phyloP scores from a whole-genome alignment of 352 stramenopile species.

The Phytophthora hybrid region DNA sequence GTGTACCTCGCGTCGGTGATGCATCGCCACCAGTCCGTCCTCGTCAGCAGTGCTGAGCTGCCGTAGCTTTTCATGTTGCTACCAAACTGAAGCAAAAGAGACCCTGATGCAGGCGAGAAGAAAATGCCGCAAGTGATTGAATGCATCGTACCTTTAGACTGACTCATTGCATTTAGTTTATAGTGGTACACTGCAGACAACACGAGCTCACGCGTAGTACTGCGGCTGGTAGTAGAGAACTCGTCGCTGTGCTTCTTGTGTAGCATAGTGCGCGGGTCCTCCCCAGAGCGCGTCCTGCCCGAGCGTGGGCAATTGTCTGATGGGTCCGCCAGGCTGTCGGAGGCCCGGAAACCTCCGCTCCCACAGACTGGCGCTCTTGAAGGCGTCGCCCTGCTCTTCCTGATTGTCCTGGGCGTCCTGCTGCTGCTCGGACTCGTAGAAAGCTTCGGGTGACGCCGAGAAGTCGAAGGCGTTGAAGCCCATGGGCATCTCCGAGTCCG shows the following conservation, averaged over 20 bases:
- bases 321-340: constrained; percentile 6
- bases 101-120: constrained; percentile 6
- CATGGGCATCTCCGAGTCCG: constrained; percentile 26
- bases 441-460: constrained; percentile 48
- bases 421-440: constrained; percentile 30
- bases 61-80: constrained; percentile 19
- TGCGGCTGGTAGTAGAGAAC: constrained; percentile 41
- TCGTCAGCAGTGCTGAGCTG: constrained; percentile 11
- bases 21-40: constrained; percentile 28
- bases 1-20: constrained; percentile 66
- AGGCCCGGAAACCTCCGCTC: constrained; percentile 36
- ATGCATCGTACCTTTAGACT: constrained; percentile 27
- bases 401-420: constrained; percentile 26
- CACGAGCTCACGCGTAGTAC: constrained; percentile 44
- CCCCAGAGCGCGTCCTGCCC: constrained; percentile 55
- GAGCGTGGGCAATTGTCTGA: constrained; percentile 43
- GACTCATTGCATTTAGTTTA: constrained; percentile 3
- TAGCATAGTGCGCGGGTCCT: constrained; percentile 31
- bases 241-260: constrained; percentile 38
- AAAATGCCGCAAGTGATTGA: constrained; percentile 20
- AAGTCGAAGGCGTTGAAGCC: constrained; percentile 65
- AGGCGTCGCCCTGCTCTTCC: background rate
- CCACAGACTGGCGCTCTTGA: constrained; percentile 45
- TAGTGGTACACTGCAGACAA: constrained; percentile 35
- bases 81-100: background rate